Percentiles rank a stretch among this genome's conserved stretches.
Conservation (phyloP, 257 asterid genomes). For the Marsdenia floribunda region DNA sequence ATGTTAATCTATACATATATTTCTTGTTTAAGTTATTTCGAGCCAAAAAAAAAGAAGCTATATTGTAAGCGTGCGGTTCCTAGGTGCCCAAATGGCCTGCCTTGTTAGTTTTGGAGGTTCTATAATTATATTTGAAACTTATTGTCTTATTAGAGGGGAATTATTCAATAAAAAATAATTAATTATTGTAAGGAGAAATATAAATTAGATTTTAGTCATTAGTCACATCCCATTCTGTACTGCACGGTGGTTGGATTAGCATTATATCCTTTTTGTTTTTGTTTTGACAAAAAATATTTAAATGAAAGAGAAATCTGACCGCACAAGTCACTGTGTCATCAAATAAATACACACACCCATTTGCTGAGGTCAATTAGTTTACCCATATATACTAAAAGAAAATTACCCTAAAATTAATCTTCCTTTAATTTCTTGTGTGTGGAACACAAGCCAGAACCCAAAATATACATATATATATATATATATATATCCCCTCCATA, state of each 20-base stretch:
- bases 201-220: background rate
- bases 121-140: background rate
- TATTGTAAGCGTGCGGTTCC: slow-evolving; percentile 10
- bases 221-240: background rate
- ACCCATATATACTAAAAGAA: too few species aligned
- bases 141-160: background rate
- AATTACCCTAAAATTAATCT: too few species aligned
- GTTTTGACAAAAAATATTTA: background rate
- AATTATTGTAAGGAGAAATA: background rate
- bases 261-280: background rate
- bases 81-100: slow-evolving; percentile 5
- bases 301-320: background rate
- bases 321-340: background rate
- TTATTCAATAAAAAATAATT: background rate
- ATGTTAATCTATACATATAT: background rate
- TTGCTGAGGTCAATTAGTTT: too few species aligned
- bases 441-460: too few species aligned
- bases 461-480: too few species aligned
- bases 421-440: too few species aligned
- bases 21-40: slow-evolving; percentile 11
- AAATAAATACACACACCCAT: too few species aligned
- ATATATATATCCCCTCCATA: too few species aligned
- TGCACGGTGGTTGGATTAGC: slow-evolving; percentile 5
- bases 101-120: background rate
- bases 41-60: background rate